A percentile compares a stretch with the other conserved stretches of the same genome.
These are phyloP conservation scores for Erysiphe pulchra DNA, from an alignment of 2,329 filamentous ascomycete genomes.

Conservation along the genomic window DNA sequence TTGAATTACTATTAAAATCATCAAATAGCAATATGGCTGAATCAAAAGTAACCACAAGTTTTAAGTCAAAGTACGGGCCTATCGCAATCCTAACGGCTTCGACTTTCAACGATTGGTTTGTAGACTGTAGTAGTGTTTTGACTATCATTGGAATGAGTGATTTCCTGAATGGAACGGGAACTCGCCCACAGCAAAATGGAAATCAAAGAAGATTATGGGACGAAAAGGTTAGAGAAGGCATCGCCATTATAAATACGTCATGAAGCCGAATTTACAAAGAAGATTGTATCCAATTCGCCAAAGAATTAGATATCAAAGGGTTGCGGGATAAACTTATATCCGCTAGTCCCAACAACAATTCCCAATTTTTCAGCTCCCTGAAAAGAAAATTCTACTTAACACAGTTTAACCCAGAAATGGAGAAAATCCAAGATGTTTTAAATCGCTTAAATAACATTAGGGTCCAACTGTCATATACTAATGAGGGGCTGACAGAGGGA, in stretches of 20 bases:
- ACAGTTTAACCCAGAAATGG: neutral
- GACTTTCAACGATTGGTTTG: neutral
- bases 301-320: neutral
- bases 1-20: neutral
- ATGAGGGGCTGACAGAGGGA: neutral
- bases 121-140: neutral
- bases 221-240: neutral
- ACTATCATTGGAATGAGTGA: neutral
- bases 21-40: neutral
- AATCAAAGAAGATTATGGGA: neutral
- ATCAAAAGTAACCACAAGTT: neutral
- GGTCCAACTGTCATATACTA: neutral
- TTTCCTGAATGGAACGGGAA: neutral
- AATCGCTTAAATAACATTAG: neutral
- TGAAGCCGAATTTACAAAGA: neutral
- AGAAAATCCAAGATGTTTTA: neutral
- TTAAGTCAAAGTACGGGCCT: neutral
- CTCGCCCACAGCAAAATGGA: neutral
- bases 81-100: neutral
- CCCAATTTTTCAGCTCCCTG: neutral
- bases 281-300: neutral
- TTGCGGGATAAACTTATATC: neutral
- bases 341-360: neutral
- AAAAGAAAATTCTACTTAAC: neutral
- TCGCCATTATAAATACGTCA: neutral